Percentiles rank a stretch among this genome's conserved stretches.
These are phyloP conservation scores for Trichophyton rubrum DNA, from an alignment of 2,329 filamentous ascomycete genomes.

Conservation along the genomic window DNA sequence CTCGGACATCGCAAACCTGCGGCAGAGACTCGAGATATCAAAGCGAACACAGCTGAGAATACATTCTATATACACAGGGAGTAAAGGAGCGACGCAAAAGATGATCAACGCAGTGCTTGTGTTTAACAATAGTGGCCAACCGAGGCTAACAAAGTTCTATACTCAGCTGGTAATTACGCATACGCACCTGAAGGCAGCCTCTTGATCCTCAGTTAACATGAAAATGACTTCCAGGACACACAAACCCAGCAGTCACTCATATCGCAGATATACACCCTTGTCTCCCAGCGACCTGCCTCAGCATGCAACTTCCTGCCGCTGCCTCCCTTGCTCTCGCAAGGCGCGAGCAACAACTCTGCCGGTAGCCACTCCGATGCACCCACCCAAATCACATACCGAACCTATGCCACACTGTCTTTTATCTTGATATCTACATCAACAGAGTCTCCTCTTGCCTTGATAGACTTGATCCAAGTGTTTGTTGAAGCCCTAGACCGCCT, in stretches of 20 bases:
- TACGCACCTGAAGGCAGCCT: neutral
- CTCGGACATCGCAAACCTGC: neutral
- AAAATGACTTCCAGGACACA: slow-evolving; percentile 56
- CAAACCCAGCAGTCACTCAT: slow-evolving; percentile 94
- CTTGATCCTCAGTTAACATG: neutral
- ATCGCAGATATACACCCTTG: slow-evolving; percentile 91
- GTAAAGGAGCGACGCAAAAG: neutral
- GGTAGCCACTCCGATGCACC: slow-evolving; percentile 70
- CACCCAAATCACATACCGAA: slow-evolving; percentile 90
- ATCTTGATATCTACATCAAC: slow-evolving; percentile 95
- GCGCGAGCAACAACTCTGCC: slow-evolving; percentile 33
- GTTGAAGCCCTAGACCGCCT: slow-evolving; percentile 89
- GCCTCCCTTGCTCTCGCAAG: slow-evolving; percentile 51
- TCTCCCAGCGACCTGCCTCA: slow-evolving; percentile 78
- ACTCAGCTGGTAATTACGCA: slow-evolving; percentile 63
- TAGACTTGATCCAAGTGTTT: slow-evolving; percentile 96
- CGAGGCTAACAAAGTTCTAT: slow-evolving; percentile 95
- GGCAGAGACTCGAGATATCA: neutral
- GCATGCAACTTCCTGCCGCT: slow-evolving; percentile 94
- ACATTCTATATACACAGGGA: neutral
- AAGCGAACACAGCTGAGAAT: neutral
- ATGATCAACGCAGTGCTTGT: slow-evolving; percentile 99
- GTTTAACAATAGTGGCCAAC: slow-evolving; percentile 97
- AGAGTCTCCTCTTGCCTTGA: slow-evolving; percentile 85
- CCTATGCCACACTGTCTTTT: slow-evolving; percentile 97